Evolutionary conservation across 345 rosid genomes (phyloP).

Genomic region (Gossypium longicalyx): DNA sequence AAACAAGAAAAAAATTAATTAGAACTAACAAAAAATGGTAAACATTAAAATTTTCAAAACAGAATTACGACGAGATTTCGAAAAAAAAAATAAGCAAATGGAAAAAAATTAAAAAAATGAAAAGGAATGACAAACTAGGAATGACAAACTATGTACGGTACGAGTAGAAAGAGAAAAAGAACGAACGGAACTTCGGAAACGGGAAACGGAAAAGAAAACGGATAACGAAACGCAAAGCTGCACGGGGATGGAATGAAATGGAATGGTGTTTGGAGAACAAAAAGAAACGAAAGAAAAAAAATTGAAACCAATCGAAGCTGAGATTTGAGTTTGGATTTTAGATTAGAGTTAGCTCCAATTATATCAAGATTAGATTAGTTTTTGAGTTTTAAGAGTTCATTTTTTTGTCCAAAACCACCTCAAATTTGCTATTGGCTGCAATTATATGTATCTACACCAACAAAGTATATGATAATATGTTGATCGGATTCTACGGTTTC

Average conservation of each 20-base stretch:
- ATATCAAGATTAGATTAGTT: not conserved
- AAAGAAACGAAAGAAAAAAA: not conserved
- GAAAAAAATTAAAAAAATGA: not conserved
- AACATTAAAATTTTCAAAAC: not conserved
- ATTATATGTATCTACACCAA: slow-evolving; percentile 13
- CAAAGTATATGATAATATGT: not conserved
- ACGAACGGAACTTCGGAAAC: not conserved
- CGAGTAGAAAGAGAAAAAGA: not conserved
- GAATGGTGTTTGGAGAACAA: not conserved
- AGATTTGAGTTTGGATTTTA: not conserved
- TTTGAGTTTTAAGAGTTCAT: not conserved
- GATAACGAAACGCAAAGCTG: not conserved
- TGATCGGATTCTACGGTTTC: slow-evolving; percentile 4
- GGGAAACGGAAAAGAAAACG: not conserved
- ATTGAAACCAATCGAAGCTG: not conserved
- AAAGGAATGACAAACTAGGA: not conserved
- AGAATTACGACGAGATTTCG: not conserved
- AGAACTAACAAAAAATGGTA: not conserved
- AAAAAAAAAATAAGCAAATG: not conserved
- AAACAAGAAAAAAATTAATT: not conserved
- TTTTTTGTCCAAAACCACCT: not conserved
- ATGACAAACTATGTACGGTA: not conserved
- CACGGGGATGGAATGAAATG: not conserved
- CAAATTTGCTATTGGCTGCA: slow-evolving; percentile 14
- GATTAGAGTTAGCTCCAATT: not conserved